Evolutionary conservation across 2,329 filamentous ascomycete genomes (phyloP).

Genomic region (Colletotrichum tofieldiae): DNA sequence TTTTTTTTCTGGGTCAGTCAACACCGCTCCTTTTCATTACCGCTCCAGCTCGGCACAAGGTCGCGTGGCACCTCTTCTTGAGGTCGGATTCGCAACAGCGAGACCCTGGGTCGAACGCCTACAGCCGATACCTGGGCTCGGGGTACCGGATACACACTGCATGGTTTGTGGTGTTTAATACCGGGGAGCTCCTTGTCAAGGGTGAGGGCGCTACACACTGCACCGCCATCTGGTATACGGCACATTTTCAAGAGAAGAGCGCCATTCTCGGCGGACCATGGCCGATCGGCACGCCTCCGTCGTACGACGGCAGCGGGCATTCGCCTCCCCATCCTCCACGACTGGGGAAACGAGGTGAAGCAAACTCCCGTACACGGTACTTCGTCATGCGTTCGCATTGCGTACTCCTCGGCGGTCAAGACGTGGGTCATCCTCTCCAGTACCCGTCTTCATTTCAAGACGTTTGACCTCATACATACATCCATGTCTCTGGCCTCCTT

Average conservation of each 20-base stretch:
- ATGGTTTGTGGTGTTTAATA: background rate
- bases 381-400: conserved; percentile 16
- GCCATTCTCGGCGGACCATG: conserved; percentile 23
- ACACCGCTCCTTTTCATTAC: conserved; percentile 27
- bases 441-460: too few relatives aligned
- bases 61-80: conserved; percentile 25
- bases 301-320: conserved; percentile 16
- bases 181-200: too few relatives aligned
- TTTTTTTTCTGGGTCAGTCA: conserved; percentile 24
- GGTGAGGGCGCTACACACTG: too few relatives aligned
- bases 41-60: background rate
- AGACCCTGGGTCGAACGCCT: conserved; percentile 6
- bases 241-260: background rate
- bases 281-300: conserved; percentile 39
- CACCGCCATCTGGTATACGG: background rate
- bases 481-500: conserved; percentile 8
- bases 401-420: background rate
- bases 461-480: background rate
- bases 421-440: background rate
- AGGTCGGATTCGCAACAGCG: conserved; percentile 13
- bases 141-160: conserved; percentile 22
- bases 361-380: conserved; percentile 6
- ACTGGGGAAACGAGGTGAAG: background rate
- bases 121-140: conserved; percentile 7
- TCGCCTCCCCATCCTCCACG: background rate